Evolutionary conservation across 1,284 basidiomycete genomes (phyloP).

Genomic region (Stygiomarasmius scandens): DNA sequence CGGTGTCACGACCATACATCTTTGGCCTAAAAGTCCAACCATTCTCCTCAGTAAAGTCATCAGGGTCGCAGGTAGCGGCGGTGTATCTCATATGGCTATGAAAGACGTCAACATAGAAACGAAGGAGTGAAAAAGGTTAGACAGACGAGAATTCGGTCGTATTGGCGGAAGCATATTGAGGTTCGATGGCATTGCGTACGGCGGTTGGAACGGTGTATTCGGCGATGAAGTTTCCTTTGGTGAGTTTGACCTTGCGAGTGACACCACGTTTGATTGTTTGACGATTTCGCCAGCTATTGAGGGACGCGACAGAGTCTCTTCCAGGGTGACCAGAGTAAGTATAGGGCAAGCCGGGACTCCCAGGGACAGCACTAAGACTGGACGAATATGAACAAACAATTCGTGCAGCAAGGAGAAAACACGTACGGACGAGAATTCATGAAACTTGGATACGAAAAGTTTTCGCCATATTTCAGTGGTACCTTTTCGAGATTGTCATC

Average conservation of each 20-base stretch:
- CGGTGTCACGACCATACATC: slow-evolving; percentile 74
- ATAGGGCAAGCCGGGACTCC: slow-evolving; percentile 37
- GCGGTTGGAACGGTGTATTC: slow-evolving; percentile 84
- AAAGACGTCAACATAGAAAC: not conserved
- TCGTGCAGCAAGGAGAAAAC: slow-evolving; percentile 1
- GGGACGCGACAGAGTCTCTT: slow-evolving; percentile 57
- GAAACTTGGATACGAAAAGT: slow-evolving; percentile 50
- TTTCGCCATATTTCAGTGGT: slow-evolving; percentile 62
- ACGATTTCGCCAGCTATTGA: slow-evolving; percentile 59
- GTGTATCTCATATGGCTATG: slow-evolving; percentile 75
- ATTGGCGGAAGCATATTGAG: slow-evolving; percentile 63
- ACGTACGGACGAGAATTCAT: slow-evolving; percentile 3
- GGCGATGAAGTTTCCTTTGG: slow-evolving; percentile 81
- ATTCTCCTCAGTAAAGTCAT: slow-evolving; percentile 73
- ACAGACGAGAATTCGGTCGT: slow-evolving; percentile 76
- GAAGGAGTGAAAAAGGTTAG: not conserved
- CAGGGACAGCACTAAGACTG: not conserved
- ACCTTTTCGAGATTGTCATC: slow-evolving; percentile 74
- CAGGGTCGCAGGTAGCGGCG: slow-evolving; percentile 81
- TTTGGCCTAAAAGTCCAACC: slow-evolving; percentile 72
- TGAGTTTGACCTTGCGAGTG: slow-evolving; percentile 82
- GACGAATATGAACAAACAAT: slow-evolving; percentile 43
- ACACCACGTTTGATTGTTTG: slow-evolving; percentile 79
- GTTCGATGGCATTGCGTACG: slow-evolving; percentile 77
- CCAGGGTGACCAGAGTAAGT: slow-evolving; percentile 69